Evolutionary conservation across 371 early-diverging fungal species (phyloP).

Genomic region (Mortierella sp.): DNA sequence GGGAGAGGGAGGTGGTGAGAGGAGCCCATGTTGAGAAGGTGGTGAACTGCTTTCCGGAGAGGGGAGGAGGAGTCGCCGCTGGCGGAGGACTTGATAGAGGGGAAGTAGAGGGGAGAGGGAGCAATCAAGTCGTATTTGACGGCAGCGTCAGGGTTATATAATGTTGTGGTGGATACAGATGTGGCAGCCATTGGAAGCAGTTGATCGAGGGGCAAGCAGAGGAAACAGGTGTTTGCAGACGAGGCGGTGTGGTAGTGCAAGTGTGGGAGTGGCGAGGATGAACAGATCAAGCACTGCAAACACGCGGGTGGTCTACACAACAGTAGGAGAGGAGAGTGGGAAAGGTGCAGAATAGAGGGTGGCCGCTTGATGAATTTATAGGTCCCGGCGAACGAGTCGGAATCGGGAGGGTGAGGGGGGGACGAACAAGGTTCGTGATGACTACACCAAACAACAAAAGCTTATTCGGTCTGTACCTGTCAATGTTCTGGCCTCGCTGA

Average conservation of each 20-base stretch:
- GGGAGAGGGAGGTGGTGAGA: slow-evolving; percentile 21
- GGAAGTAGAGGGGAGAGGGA: slow-evolving; percentile 14
- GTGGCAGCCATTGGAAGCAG: slow-evolving; percentile 24
- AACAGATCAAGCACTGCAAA: neutral
- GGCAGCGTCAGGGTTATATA: slow-evolving; percentile 44
- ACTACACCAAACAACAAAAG: neutral
- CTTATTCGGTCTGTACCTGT: neutral
- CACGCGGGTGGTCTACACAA: neutral
- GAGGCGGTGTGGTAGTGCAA: neutral
- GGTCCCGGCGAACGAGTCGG: slow-evolving; percentile 3
- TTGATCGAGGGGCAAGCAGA: neutral
- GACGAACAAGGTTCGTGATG: slow-evolving; percentile 10
- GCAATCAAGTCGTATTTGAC: slow-evolving; percentile 48
- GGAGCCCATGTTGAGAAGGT: slow-evolving; percentile 42
- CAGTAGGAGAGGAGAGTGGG: neutral
- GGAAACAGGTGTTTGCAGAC: neutral
- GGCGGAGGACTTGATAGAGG: slow-evolving; percentile 3
- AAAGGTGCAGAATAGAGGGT: neutral
- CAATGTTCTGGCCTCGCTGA: no score
- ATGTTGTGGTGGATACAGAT: slow-evolving; percentile 36
- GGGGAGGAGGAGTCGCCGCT: slow-evolving; percentile 6
- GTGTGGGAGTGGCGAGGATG: neutral
- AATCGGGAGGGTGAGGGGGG: slow-evolving; percentile 4
- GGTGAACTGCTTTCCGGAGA: slow-evolving; percentile 33
- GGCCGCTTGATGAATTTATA: slow-evolving; percentile 7